Base-by-base conservation (phyloP, 139 green algal genomes). In the Chlorella sp. region DNA sequence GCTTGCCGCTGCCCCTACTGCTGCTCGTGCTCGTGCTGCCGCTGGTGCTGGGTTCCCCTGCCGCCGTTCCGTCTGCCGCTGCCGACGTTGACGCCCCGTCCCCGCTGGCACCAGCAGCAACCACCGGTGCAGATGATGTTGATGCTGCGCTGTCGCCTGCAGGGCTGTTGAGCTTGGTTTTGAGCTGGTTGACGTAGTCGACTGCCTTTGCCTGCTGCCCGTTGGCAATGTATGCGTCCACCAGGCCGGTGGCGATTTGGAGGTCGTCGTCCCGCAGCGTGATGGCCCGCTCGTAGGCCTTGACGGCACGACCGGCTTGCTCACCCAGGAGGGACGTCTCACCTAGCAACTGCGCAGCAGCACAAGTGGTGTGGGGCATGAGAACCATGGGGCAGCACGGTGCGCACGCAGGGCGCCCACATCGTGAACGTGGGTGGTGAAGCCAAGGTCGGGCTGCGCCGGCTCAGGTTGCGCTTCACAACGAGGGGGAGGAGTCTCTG, bases 181-280 rank as follows among this genome's bases (percentile, higher is more conserved):
- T 51, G 1, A 83, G 72, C 2, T 62, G 34, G 17, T 34, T 70
- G 20, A 85, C 42, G 69, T 73, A 77, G 2, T 67, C 65, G 0
- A 85, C 59, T 1, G 78, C 80, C 67, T 85, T 85, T 32, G 42
- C 70, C 34, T 70, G 64, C 64, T 70, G 64, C 10, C 64, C 73
- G 69, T 87, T 89, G 31, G 80, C 84, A 14, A 89, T 78, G 78
- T 84, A 87, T 0, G 84, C 76, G 32, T 89, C 84, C 63, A 73
- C 67, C 34, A 87, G 22, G 30, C 84, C 84, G 2, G 84, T 84
- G 27, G 55, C 69, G 3, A 74, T 67, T 51, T 74, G 69, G n/a
- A 79, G 59, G 74, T 79, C 74, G 30, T 79, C 50, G 35, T 36
- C 26, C 22, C 67, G 49, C n/a, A 89, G 76, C 30, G 69, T 61